Evolutionary conservation across 768 basidiomycete genomes (phyloP), one percentile per base, ranked within the genome.

Genomic region (Mycena capillaripes): DNA sequence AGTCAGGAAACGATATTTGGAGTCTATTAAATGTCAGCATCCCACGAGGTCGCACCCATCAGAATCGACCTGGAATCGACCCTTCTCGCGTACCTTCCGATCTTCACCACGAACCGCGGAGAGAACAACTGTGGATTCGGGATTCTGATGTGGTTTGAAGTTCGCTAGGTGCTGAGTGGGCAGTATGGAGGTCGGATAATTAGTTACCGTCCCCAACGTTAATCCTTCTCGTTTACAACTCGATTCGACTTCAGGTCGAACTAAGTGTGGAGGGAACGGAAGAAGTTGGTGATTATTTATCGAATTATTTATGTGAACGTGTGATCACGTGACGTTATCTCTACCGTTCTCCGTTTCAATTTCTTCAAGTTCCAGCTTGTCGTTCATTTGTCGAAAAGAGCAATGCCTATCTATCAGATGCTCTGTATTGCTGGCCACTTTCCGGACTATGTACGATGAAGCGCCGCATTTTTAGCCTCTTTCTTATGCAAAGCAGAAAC

Each of bases 321-420:
- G 10, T 10, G 40, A 21, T 30, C 59, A 62, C 61, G 19, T 50
- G 61, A 62, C 44, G 32, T 30, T n/a, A 61, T 29, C 19, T 30
- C n/a, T n/a, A n/a, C 30, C 25, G 8, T 36, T 36, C 34, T 36
- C 34, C n/a, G n/a, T n/a, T n/a, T n/a, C n/a, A n/a, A n/a, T n/a
- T n/a, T n/a, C n/a, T n/a, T n/a, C n/a, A n/a, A n/a, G n/a, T n/a
- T n/a, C n/a, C n/a, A n/a, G n/a, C n/a, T n/a, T n/a, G n/a, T n/a
- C n/a, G n/a, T n/a, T n/a, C n/a, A n/a, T n/a, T n/a, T n/a, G n/a
- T n/a, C n/a, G n/a, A n/a, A n/a, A n/a, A n/a, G n/a, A 30, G 29
- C 76, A 27, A 97, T 97, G 95, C 95, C 95, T 7, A 88, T 96
- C 78, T 97, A 97, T 84, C 91, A 95, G 78, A 90, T 97, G 87